These are phyloP conservation scores for Gracilariopsis chorda DNA, from an alignment of 23 red algal species.

Conservation along the genomic window DNA sequence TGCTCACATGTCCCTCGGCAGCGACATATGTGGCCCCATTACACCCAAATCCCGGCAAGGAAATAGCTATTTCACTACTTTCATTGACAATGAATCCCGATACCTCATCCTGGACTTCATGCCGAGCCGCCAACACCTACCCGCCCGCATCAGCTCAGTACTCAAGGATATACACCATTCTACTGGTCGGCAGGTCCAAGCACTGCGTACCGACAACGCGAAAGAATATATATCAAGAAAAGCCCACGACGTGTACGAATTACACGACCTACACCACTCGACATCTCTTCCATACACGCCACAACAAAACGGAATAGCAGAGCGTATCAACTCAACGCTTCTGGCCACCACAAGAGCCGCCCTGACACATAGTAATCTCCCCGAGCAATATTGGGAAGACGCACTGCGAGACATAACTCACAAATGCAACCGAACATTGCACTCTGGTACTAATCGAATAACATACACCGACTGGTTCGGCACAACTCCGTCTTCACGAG, in stretches of 20 bases:
- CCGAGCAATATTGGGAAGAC: background rate
- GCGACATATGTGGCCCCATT: background rate
- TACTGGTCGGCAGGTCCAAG: too few relatives aligned
- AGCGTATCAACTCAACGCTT: background rate
- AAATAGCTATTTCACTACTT: background rate
- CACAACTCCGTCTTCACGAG: background rate
- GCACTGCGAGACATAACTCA: background rate
- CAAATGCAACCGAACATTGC: background rate
- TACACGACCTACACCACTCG: background rate
- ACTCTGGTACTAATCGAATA: background rate
- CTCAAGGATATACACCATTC: too few relatives aligned
- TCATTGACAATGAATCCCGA: background rate
- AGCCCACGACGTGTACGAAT: background rate
- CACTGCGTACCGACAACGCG: constrained; percentile 17
- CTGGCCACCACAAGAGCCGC: background rate
- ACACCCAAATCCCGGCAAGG: background rate
- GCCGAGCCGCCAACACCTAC: too few relatives aligned
- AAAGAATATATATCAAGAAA: background rate
- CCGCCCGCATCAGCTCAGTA: too few relatives aligned
- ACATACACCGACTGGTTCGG: background rate
- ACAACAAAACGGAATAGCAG: background rate
- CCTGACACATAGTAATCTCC: background rate
- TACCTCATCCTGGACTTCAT: too few relatives aligned
- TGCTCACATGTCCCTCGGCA: too few relatives aligned
- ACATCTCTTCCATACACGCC: background rate